phyloP scores from a whole-genome alignment of 83 land plant genomes.

The Thuja plicata region DNA sequence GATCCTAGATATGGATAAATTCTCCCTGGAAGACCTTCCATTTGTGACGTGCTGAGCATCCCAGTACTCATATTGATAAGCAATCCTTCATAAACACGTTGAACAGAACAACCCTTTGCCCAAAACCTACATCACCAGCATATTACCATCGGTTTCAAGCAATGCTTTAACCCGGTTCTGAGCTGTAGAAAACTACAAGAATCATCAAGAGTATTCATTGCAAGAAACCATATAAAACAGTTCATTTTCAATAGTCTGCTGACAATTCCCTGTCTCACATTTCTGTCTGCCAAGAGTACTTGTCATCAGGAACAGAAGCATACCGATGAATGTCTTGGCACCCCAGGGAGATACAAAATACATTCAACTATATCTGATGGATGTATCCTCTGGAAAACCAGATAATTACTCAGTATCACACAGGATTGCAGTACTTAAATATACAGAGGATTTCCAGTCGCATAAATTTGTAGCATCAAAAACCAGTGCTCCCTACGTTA shows the following conservation, averaged over 20 bases:
- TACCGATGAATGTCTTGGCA: not conserved
- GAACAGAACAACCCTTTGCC: not conserved
- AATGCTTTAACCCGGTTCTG: not conserved
- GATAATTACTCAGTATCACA: not conserved
- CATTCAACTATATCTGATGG: not conserved
- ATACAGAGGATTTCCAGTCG: not conserved
- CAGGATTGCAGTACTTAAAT: not conserved
- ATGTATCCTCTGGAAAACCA: not conserved
- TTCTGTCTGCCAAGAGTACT: not conserved
- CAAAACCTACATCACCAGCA: not conserved
- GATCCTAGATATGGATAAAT: conserved; percentile 57
- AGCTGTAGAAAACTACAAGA: not conserved
- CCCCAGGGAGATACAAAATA: not conserved
- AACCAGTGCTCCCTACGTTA: not conserved
- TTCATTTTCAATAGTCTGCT: not conserved
- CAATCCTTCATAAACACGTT: not conserved
- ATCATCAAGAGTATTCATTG: not conserved
- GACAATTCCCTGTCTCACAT: not conserved
- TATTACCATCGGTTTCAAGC: not conserved
- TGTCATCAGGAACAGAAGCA: not conserved
- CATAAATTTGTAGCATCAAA: not conserved
- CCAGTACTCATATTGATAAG: not conserved
- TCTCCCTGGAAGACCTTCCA: conserved; percentile 13
- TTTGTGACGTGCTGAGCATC: not conserved
- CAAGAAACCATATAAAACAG: not conserved